Conservation (phyloP, 148 eudicot species). For the Heliamphora exappendiculata region DNA sequence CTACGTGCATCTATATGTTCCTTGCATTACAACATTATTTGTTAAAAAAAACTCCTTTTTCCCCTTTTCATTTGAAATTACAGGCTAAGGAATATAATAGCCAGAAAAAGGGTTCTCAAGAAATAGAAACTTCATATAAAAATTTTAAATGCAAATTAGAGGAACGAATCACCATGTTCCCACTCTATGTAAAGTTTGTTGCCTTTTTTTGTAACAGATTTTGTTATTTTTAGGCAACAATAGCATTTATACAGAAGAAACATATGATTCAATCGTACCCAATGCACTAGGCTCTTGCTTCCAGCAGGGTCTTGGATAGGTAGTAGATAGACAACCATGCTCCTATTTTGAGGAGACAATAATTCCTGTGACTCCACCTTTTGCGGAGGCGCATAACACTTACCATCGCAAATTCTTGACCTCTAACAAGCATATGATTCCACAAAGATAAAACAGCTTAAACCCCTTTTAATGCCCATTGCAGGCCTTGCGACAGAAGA, state of each 20-base stretch:
- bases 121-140: neutral
- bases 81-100: neutral
- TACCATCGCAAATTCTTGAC: neutral
- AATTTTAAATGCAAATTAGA: neutral
- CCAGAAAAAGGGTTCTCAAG: neutral
- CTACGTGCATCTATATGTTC: neutral
- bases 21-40: neutral
- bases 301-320: neutral
- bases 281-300: neutral
- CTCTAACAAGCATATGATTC: neutral
- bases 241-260: neutral
- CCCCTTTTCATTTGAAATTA: neutral
- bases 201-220: neutral
- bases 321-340: neutral
- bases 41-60: neutral
- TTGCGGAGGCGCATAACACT: neutral
- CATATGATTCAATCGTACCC: neutral
- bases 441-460: neutral
- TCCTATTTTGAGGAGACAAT: neutral
- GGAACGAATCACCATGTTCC: neutral
- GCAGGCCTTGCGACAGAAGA: neutral
- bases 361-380: neutral
- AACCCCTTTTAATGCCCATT: neutral
- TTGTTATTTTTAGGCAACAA: neutral
- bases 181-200: neutral